Conservation (phyloP, 2,329 filamentous ascomycete genomes). For the Metarhizium humberi region DNA sequence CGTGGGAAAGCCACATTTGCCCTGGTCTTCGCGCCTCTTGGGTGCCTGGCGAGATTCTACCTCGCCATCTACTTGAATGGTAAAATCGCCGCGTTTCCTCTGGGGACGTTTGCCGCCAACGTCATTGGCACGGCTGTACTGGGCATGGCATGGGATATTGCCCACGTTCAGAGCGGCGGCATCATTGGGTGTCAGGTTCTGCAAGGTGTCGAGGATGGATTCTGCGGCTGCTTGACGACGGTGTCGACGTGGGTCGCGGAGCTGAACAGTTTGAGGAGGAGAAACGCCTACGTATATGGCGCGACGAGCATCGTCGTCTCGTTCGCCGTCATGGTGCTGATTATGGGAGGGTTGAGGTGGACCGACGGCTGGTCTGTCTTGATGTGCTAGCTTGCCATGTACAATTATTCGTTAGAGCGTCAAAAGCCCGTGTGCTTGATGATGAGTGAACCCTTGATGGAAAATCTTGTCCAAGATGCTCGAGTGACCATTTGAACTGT, state of each 20-base stretch:
- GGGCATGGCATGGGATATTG: conserved; percentile 70
- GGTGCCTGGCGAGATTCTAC: conserved; percentile 69
- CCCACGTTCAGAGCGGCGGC: conserved; percentile 52
- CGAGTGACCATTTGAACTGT: too few species aligned
- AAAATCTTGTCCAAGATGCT: too few species aligned
- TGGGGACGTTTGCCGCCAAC: conserved; percentile 82
- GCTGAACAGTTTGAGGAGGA: conserved; percentile 40
- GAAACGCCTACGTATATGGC: conserved; percentile 60
- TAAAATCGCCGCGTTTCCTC: conserved; percentile 56
- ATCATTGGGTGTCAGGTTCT: conserved; percentile 58
- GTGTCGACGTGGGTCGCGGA: conserved; percentile 60
- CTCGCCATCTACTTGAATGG: conserved; percentile 62
- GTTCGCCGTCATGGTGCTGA: conserved; percentile 50
- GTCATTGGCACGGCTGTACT: conserved; percentile 65
- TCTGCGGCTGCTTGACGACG: conserved; percentile 58
- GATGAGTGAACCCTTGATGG: too few species aligned
- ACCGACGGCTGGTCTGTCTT: conserved; percentile 43
- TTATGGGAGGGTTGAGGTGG: conserved; percentile 73
- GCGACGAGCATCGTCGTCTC: conserved; percentile 47
- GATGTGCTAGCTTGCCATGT: conserved; percentile 19
- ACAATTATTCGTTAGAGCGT: not conserved
- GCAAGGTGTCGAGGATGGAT: conserved; percentile 57
- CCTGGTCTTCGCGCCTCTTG: conserved; percentile 72
- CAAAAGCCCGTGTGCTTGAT: too few species aligned
- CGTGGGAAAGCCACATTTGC: conserved; percentile 67